Evolutionary conservation across 2,329 filamentous ascomycete species (phyloP), one percentile per base, ranked within the genome.

Genomic region (Didymella arachidicola): DNA sequence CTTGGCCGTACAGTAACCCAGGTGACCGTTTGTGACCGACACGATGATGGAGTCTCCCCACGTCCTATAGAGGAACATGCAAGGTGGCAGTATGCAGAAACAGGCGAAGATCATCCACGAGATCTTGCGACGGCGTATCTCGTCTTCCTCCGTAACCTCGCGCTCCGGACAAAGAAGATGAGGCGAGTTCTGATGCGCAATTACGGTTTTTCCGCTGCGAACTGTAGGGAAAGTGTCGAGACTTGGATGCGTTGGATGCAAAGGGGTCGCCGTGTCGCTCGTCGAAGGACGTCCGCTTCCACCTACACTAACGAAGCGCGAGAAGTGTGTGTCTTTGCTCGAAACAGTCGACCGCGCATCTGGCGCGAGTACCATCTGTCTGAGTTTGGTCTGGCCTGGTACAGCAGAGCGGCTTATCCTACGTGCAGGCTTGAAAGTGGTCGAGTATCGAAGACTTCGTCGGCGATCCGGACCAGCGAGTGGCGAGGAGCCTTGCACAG

Each of bases 21-120:
- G 61, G 4, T 66, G 63, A 12, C 76, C 76, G 6, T 72, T 61
- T 0, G 76, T 75, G 14, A 70, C 41, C 2, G 61, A 70, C 11
- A 60, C 57, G 11, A 79, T 74, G 43, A 75, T 53, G 2, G 55
- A 50, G 57, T 79, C 77, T 34, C 73, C 70, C 22, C 64, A 61
- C 26, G 67, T 68, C n/a, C 76, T 74, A 55, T 71, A 77, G 25
- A 79, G 66, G 27, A 78, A 64, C 27, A 78, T 71, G 12, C 72
- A 63, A 7, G 76, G 72, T 4, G 77, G 77, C 14, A 78, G 61
- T 1, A 78, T 22, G 46, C 70, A 73, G 55, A 75, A 78, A 1
- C 65, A 52, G 1, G 62, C 67, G 32, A 78, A 70, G 42, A 78
- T 70, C 26, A 67, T 46, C 70, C 73, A 74, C 3, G 74, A 78